phyloP scores from a whole-genome alignment of 2,329 filamentous ascomycete species.

The Aspergillus thermomutatus region DNA sequence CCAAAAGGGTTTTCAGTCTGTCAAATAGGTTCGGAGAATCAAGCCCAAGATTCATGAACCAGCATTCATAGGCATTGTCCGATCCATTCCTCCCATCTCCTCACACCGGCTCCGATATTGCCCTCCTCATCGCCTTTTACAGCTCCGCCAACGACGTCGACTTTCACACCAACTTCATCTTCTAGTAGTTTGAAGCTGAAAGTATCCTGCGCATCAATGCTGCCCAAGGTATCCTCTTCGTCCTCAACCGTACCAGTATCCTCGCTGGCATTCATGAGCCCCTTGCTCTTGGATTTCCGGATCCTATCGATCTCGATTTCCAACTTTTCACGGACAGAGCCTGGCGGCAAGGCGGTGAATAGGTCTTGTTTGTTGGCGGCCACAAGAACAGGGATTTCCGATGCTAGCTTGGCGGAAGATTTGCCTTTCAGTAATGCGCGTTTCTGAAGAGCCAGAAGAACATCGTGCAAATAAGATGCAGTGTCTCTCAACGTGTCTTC shows the following conservation, averaged over 20 bases:
- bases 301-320: constrained; percentile 80
- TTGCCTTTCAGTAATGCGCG: constrained; percentile 55
- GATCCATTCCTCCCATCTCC: constrained; percentile 90
- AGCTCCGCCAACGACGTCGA: constrained; percentile 71
- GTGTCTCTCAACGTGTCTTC: constrained; percentile 61
- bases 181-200: constrained; percentile 81
- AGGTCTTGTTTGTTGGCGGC: constrained; percentile 95
- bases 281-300: constrained; percentile 71
- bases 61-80: constrained; percentile 62
- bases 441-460: constrained; percentile 79
- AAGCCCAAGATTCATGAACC: not conserved
- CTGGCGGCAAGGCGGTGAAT: constrained; percentile 83
- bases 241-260: constrained; percentile 53
- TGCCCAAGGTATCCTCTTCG: constrained; percentile 81
- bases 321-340: constrained; percentile 69
- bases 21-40: not conserved
- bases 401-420: constrained; percentile 53
- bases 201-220: constrained; percentile 70
- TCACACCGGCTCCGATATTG: constrained; percentile 64
- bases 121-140: constrained; percentile 55
- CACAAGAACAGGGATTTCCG: constrained; percentile 70
- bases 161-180: constrained; percentile 70
- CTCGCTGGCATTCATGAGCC: constrained; percentile 77
- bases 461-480: constrained; percentile 82
- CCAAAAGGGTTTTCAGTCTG: not conserved